Evolutionary conservation across 179 eudicot genomes (phyloP), one percentile per base, ranked within the genome.

Genomic region (Amaranthus tricolor): DNA sequence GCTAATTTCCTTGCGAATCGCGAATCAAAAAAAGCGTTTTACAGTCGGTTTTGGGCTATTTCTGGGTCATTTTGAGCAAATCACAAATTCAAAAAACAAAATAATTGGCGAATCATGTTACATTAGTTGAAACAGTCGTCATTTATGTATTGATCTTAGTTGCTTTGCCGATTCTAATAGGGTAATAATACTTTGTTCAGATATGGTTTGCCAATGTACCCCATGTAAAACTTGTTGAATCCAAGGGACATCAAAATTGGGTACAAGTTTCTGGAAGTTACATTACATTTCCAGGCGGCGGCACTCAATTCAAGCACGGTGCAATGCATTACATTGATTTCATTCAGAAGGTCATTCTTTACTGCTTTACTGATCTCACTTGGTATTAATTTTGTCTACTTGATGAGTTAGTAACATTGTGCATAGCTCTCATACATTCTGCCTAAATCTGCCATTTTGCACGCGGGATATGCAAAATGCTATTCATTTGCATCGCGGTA

Each of bases 201-300:
- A 80, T 77, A 60, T 84, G 87, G 85, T 85, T 79, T 47, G 62
- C 77, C 44, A 85, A 82, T 78, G 82, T 85, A 20, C 86, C 88
- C 47, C 82, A 82, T 51, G 73, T 78, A 52, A 75, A 80, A 79
- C 84, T 85, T 19, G 84, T 80, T 16, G 81, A 85, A 61, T 74
- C 75, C 71, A 80, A 82, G 77, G 86, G 84, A 45, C 82, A 83
- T 76, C 85, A 85, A 67, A 85, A 82, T 53, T 82, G 88, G 88
- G 84, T 85, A 55, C 74, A 71, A 43, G 82, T 67, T 75, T 73
- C 75, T 16, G 86, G 88, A 10, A 72, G 78, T 47, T 85, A 77
- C 70, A 82, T 85, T 64, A 80, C 72, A 12, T 85, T 83, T 71
- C 86, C 85, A 11, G 84, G 88, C 7, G 84, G 88, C 14, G 84